Evolutionary conservation across 2,329 filamentous ascomycete species (phyloP).

Genomic region (Coniochaeta hoffmannii): DNA sequence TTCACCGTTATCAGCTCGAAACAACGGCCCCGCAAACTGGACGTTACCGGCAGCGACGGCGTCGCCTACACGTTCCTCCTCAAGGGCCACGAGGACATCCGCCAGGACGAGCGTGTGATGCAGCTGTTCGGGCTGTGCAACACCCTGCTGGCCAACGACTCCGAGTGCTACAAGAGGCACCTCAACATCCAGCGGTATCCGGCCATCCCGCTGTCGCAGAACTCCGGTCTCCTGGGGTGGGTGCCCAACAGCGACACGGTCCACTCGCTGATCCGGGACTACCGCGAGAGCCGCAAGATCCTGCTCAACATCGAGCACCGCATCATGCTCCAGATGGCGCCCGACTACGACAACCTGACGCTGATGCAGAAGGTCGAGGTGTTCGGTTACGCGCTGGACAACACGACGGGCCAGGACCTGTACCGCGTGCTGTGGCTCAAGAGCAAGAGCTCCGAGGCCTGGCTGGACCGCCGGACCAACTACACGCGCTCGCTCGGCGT

Average conservation of each 20-base stretch:
- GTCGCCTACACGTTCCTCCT: conserved; percentile 79
- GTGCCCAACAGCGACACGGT: conserved; percentile 96
- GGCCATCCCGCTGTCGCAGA: conserved; percentile 94
- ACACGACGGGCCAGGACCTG: conserved; percentile 96
- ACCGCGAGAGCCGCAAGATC: conserved; percentile 94
- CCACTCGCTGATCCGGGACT: conserved; percentile 93
- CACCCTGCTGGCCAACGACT: conserved; percentile 86
- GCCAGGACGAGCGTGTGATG: conserved; percentile 99
- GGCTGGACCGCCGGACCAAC: conserved; percentile 96
- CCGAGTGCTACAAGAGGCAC: conserved; percentile 94
- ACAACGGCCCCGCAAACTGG: conserved; percentile 86
- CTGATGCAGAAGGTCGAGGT: conserved; percentile 99
- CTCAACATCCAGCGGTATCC: conserved; percentile 94
- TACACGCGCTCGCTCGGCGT: conserved; percentile 95
- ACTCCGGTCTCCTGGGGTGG: conserved; percentile 91
- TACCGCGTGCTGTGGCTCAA: conserved; percentile 98
- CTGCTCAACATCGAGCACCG: conserved; percentile 98
- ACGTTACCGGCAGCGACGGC: conserved; percentile 82
- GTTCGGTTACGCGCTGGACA: conserved; percentile 97
- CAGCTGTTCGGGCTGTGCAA: conserved; percentile 97
- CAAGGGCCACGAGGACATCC: conserved; percentile 99
- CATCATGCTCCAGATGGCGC: conserved; percentile 99
- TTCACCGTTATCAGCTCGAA: conserved; percentile 94
- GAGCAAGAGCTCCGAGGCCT: conserved; percentile 95
- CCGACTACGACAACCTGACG: conserved; percentile 96